Percentiles rank a stretch among this genome's conserved stretches.
Evolutionary conservation across 179 eudicot species (phyloP).

Genomic region (Corrigiola litoralis): DNA sequence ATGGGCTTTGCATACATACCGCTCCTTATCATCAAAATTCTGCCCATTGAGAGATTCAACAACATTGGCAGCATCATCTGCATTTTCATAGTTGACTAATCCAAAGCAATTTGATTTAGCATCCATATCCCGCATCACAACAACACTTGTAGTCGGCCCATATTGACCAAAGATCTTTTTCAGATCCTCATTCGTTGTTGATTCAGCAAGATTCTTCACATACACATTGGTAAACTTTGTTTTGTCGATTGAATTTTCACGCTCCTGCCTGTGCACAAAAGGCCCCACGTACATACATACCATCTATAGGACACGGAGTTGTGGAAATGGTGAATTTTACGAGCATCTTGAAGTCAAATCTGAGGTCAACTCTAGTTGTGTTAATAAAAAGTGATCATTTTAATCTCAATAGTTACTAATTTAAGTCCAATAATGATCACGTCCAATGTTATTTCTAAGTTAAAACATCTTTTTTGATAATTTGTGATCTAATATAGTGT

Average conservation of each 20-base stretch:
- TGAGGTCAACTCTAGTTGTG: no score
- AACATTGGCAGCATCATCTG: constrained; percentile 73
- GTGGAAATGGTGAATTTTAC: no score
- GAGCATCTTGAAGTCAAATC: no score
- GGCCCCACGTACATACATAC: constrained; percentile 70
- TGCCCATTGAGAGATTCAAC: constrained; percentile 62
- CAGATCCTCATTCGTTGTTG: constrained; percentile 59
- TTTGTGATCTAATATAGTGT: no score
- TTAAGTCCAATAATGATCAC: no score
- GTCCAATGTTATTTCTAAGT: no score
- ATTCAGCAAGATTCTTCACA: constrained; percentile 64
- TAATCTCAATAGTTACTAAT: no score
- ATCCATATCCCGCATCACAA: constrained; percentile 63
- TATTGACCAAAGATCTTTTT: constrained; percentile 48
- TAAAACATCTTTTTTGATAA: no score
- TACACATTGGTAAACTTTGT: constrained; percentile 63
- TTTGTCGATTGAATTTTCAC: constrained; percentile 41
- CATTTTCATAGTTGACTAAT: constrained; percentile 68
- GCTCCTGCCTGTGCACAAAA: constrained; percentile 58
- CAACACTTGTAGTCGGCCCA: constrained; percentile 65
- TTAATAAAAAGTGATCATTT: no score
- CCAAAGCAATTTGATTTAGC: constrained; percentile 79
- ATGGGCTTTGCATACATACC: constrained; percentile 89
- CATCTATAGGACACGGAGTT: no score
- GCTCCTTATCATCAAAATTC: constrained; percentile 60